Evolutionary conservation across 495 filamentous ascomycete genomes (phyloP), one percentile per base, ranked within the genome.

Genomic region (Penicillium salamii): DNA sequence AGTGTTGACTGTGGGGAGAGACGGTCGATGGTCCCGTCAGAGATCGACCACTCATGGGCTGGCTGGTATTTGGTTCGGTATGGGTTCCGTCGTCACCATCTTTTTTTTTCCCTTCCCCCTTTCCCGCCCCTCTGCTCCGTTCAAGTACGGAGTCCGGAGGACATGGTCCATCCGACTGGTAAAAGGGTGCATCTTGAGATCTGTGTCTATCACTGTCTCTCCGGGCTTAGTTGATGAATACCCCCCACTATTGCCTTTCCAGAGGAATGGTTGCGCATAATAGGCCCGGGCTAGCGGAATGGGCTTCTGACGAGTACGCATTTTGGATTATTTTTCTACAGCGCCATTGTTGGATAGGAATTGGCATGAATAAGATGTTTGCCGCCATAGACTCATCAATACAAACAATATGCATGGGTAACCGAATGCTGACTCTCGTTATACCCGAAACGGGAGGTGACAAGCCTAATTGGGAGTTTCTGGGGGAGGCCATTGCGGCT

Each of bases 11-110:
- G 55, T 49, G 50, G 42, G 46, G 50, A 29, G 35, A 42, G 40
- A 34, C 34, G 26, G 37, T 23, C 17, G 29, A 49, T 48, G 42
- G 31, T 38, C 41, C 43, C 37, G 37, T 21, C 33, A 33, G 33
- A 33, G 53, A 54, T 54, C 51, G 46, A 54, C 53, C 49, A 46
- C 17, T 15, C 24, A 14, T 52, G 42, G 42, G 18, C 36, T 29
- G 47, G 15, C 20, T 21, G 15, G 36, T 37, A 40, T 24, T 40
- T 34, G 12, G 8, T 35, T 23, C 31, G 9, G 42, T 45, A 21
- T 43, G 42, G 23, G 14, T 34, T 26, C 21, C 14, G 15, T 8
- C 23, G 8, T 8, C 24, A 8, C 3, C 5, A 32, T 35, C n/a
- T 36, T 43, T 32, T 7, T 11, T 13, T 38, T 48, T 39, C 14